Evolutionary conservation across 2,329 filamentous ascomycete genomes (phyloP), one percentile per base, ranked within the genome.

Genomic region (Colletotrichum spinosum): DNA sequence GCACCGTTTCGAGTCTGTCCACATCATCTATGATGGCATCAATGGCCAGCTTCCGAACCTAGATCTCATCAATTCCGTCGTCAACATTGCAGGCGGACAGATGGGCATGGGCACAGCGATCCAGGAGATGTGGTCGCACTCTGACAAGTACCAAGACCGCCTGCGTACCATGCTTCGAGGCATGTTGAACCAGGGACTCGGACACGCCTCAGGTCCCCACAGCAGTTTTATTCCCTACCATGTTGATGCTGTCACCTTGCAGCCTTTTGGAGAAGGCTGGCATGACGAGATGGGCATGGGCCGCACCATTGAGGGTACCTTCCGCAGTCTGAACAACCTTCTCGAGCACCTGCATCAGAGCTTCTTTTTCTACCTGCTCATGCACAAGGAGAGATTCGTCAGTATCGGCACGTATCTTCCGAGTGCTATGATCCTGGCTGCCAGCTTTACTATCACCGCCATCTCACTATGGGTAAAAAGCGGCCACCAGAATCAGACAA

Each of bases 161-260:
- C 85, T 99, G 45, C 86, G 89, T 71, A 97, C 94, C 0, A 96
- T 99, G 86, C 84, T 97, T 46, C 88, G 93, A 44, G 95, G 96
- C 44, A 97, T 99, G 93, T 80, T 97, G 65, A 94, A 91, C 67
- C 96, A 99, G 79, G 94, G 92, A 0, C 81, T 97, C 1, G 96
- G 96, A 1, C 91, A 95, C 70, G 92, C 94, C 5, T 93, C 93
- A 5, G 96, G 96, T 6, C 91, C 95, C 2, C 96, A 99, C 76
- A 97, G 93, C 76, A 92, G 91, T 70, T 99, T 99, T 77, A 97
- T 99, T 74, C 94, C 96, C 0, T 99, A 99, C 75, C 96, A 98
- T 72, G 92, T 99, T 67, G 96, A 99, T 76, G 96, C 96, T 3
- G 91, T 99, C 69, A 99, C 96, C 1, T 81, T 99, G 46, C 93